A percentile compares a stretch with the other conserved stretches of the same genome.
Evolutionary conservation across 78 protist genomes (phyloP).

Genomic region (Dictyostelium intermedium): DNA sequence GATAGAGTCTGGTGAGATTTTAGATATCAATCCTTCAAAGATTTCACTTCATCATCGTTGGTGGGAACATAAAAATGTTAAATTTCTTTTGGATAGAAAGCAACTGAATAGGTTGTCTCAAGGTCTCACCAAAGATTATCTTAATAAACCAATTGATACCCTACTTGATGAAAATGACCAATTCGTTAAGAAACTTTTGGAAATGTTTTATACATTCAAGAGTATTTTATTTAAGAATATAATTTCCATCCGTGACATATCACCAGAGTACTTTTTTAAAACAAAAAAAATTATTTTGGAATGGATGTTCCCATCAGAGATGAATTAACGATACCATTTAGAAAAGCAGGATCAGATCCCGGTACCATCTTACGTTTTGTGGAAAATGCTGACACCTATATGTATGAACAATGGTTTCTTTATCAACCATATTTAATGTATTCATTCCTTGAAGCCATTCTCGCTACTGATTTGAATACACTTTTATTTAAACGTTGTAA

Average conservation of each 20-base stretch:
- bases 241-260: background rate
- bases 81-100: too few species aligned
- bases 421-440: too few species aligned
- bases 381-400: background rate
- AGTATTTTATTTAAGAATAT: background rate
- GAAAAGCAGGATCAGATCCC: too few species aligned
- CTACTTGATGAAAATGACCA: background rate
- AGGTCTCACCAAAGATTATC: background rate
- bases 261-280: background rate
- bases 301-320: too few species aligned
- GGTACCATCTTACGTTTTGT: too few species aligned
- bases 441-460: background rate
- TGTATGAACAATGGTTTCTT: background rate
- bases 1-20: background rate
- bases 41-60: background rate
- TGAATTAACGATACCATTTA: too few species aligned
- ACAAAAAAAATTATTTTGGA: too few species aligned
- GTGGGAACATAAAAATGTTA: too few species aligned
- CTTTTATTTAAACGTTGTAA: background rate
- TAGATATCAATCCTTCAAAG: too few species aligned
- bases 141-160: background rate
- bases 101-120: background rate
- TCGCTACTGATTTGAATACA: background rate
- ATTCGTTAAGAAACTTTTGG: background rate
- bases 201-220: background rate